Evolutionary conservation across 129 eudicot genomes (phyloP).

Genomic region (Gnaphalium uliginosum): DNA sequence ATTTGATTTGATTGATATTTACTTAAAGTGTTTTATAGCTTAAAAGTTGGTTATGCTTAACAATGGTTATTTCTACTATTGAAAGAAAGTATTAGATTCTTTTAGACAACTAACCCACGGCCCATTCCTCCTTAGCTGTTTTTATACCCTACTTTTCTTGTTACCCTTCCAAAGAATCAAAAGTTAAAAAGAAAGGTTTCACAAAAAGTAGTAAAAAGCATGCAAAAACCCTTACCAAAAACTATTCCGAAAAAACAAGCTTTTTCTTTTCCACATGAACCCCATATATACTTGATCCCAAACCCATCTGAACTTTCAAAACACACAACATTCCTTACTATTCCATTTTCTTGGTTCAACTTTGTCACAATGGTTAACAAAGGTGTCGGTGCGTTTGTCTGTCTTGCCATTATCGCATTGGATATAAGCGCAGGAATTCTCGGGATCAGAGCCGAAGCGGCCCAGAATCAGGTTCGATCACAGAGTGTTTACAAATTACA

Average conservation of each 20-base stretch:
- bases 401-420: constrained; percentile 55
- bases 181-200: constrained; percentile 33
- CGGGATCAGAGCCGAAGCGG: constrained; percentile 84
- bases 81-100: constrained; percentile 40
- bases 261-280: constrained; percentile 26
- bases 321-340: not conserved
- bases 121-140: constrained; percentile 53
- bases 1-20: not conserved
- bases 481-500: too few relatives aligned
- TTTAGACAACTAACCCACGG: constrained; percentile 27
- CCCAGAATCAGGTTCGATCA: constrained; percentile 69
- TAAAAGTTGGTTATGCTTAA: not conserved
- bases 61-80: constrained; percentile 12
- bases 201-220: constrained; percentile 41
- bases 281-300: constrained; percentile 17
- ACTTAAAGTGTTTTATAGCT: not conserved
- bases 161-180: constrained; percentile 50
- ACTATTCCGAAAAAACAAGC: constrained; percentile 30
- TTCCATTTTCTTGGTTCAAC: constrained; percentile 5
- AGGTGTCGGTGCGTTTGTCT: constrained; percentile 55
- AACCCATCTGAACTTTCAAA: constrained; percentile 22
- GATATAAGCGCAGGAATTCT: constrained; percentile 76
- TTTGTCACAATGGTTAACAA: constrained; percentile 48
- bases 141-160: constrained; percentile 71
- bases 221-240: constrained; percentile 36